Base-by-base conservation (phyloP, 2,329 filamentous ascomycete genomes). In the Fusarium foetens region DNA sequence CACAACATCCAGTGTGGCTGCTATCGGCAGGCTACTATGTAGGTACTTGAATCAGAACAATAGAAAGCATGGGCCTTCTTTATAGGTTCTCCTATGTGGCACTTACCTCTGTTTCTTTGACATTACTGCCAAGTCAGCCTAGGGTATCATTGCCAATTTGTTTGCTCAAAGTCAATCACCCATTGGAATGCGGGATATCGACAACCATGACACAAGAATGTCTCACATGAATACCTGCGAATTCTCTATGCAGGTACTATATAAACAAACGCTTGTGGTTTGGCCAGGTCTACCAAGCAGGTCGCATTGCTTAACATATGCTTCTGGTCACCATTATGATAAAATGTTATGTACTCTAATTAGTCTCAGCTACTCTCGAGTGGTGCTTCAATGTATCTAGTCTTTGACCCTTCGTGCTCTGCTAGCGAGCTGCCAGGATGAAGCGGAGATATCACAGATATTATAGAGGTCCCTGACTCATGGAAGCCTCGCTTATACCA, bases 151-250 rank as follows among this genome's bases (percentile, higher is more conserved):
- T 25, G 33, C 27, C 35, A 52, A 48, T 35, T 63, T 33, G 27
- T 19, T 55, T 45, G 39, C 14, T 59, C 29, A 35, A 64, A n/a
- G 27, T 25, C n/a, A 14, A 63, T 31, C 23, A 33, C 60, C 41
- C 11, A 19, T 25, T 46, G 43, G 68, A 51, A 68, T 58, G 58
- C 64, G 66, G 62, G 45, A 64, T 45, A 53, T 43, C 36, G 25
- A 63, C 25, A 41, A 29, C 19, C 35, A 42, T 42, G 14, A 21
- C 39, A 36, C 39, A 49, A 46, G 19, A 25, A 35, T 58, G 49
- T 68, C 49, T 49, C 43, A 43, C 46, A 64, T 46, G 19, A 45
- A 45, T 27, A 25, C 31, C 8, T 19, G 19, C 19, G 23, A 39
- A 39, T 17, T n/a, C 14, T n/a, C 13, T 17, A 38, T 39, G 23